Evolutionary conservation across 139 green algal species (phyloP).

Genomic region (Chlorella sp.): DNA sequence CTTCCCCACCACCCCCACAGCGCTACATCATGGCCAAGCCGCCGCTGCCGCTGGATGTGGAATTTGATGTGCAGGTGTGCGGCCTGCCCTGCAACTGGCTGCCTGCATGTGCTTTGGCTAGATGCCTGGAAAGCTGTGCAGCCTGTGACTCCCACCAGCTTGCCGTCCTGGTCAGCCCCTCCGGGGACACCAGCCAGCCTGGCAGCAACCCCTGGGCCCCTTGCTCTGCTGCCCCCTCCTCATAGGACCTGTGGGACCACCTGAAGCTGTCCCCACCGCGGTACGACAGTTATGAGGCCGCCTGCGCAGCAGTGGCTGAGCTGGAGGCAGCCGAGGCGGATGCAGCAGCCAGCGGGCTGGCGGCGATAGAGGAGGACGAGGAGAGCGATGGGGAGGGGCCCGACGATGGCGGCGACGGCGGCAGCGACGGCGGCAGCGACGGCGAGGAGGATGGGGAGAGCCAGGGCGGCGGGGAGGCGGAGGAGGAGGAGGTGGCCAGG

Average conservation of each 20-base stretch:
- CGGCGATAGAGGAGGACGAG: slow-evolving; percentile 53
- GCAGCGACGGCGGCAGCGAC: slow-evolving; percentile 23
- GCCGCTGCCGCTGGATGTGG: slow-evolving; percentile 86
- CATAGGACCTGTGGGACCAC: slow-evolving; percentile 80
- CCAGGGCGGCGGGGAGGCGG: slow-evolving; percentile 33
- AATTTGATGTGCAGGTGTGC: slow-evolving; percentile 88
- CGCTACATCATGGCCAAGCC: slow-evolving; percentile 89
- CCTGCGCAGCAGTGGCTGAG: slow-evolving; percentile 60
- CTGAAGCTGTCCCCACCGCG: slow-evolving; percentile 43
- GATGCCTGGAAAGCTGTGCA: neutral
- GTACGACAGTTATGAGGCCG: slow-evolving; percentile 62
- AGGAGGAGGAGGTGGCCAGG: slow-evolving; percentile 45
- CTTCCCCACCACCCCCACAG: slow-evolving; percentile 5
- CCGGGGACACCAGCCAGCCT: neutral
- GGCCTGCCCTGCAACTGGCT: neutral
- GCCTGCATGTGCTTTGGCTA: neutral
- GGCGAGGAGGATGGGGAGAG: slow-evolving; percentile 2
- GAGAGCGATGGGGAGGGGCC: slow-evolving; percentile 32
- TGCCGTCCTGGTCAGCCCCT: neutral
- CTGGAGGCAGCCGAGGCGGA: slow-evolving; percentile 63
- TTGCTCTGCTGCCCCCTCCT: neutral
- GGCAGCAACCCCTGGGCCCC: neutral
- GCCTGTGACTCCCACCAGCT: neutral
- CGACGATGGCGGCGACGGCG: slow-evolving; percentile 12
- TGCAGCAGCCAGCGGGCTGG: slow-evolving; percentile 39